phyloP scores from a whole-genome alignment of 805 yeast genomes.

The Ogataea allantospora region DNA sequence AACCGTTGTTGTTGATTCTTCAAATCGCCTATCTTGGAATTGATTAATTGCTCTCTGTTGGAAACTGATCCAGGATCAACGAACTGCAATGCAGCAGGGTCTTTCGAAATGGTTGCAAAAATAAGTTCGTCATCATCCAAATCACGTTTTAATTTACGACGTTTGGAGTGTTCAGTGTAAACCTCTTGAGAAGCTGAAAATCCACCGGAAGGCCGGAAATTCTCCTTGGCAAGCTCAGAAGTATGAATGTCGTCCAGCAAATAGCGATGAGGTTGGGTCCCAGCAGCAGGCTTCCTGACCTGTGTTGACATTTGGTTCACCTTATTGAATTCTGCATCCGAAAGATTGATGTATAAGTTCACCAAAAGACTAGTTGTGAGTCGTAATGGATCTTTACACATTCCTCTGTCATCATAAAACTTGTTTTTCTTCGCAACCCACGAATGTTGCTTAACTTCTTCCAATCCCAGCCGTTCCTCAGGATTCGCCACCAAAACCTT shows the following conservation, averaged over 20 bases:
- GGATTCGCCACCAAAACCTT: constrained; percentile 53
- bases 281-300: constrained; percentile 20
- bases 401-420: constrained; percentile 44
- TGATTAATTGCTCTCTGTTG: constrained; percentile 23
- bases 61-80: constrained; percentile 23
- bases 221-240: constrained; percentile 24
- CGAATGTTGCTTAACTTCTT: constrained; percentile 45
- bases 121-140: constrained; percentile 34
- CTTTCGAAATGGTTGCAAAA: constrained; percentile 42
- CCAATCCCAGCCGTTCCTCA: constrained; percentile 40
- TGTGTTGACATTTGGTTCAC: constrained; percentile 30
- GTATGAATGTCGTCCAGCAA: constrained; percentile 39
- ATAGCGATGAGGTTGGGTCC: constrained; percentile 48
- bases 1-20: constrained; percentile 18
- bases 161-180: constrained; percentile 37
- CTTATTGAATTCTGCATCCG: constrained; percentile 44
- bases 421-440: constrained; percentile 51
- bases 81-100: constrained; percentile 52
- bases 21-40: constrained; percentile 22
- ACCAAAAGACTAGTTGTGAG: constrained; percentile 52
- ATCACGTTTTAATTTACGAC: constrained; percentile 30
- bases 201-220: constrained; percentile 23
- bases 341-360: constrained; percentile 50
- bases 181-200: constrained; percentile 43
- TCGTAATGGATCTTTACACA: constrained; percentile 51